phyloP scores from a whole-genome alignment of 768 basidiomycete species.

The Calocybe indica region DNA sequence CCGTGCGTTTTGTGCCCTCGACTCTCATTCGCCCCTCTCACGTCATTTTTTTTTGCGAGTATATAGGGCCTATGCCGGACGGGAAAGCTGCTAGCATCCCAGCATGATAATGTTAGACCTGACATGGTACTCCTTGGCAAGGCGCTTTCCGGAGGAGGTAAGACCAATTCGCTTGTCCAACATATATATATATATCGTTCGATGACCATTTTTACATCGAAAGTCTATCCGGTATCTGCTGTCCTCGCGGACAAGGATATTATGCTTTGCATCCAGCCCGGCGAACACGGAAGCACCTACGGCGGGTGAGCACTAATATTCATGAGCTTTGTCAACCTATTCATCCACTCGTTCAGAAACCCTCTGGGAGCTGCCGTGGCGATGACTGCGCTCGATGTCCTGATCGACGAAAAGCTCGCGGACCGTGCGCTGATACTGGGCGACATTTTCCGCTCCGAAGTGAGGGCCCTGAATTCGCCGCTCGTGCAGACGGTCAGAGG shows the following conservation, averaged over 20 bases:
- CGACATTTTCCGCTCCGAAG: conserved; percentile 65
- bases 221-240: conserved; percentile 94
- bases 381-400: conserved; percentile 87
- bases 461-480: conserved; percentile 59
- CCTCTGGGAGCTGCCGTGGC: conserved; percentile 96
- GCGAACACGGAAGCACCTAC: conserved; percentile 95
- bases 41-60: conserved; percentile 1
- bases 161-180: too few species aligned
- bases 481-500: conserved; percentile 80
- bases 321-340: background rate
- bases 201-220: conserved; percentile 1
- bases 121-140: conserved; percentile 94
- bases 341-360: conserved; percentile 45
- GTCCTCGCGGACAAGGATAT: conserved; percentile 91
- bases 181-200: too few species aligned
- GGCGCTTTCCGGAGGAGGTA: conserved; percentile 92
- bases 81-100: conserved; percentile 88
- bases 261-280: conserved; percentile 92
- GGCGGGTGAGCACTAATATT: conserved; percentile 59
- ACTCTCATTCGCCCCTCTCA: conserved; percentile 4
- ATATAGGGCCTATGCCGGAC: conserved; percentile 82
- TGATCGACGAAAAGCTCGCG: conserved; percentile 79
- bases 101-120: conserved; percentile 84
- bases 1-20: conserved; percentile 45
- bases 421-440: conserved; percentile 79